Evolutionary conservation across 257 asterid species (phyloP), one percentile per base, ranked within the genome.

Genomic region (Ajuga chamaepitys): DNA sequence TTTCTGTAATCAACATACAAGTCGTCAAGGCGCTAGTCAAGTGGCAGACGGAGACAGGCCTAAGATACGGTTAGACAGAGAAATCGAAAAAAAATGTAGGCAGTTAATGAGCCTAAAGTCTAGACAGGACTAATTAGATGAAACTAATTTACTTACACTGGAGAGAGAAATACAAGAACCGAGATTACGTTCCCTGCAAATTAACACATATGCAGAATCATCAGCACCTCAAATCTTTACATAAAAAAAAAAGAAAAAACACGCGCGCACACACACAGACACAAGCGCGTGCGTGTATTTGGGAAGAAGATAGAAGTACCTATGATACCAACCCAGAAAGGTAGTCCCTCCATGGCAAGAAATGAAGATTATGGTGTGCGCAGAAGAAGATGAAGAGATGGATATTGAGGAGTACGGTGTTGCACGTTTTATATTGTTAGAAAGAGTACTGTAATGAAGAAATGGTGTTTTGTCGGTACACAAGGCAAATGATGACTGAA

Each of bases 131-230:
- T n/a, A n/a, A n/a, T n/a, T n/a, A n/a, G n/a, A n/a, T n/a, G n/a
- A n/a, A n/a, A n/a, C n/a, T n/a, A 13, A 7, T 8, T 2, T 5
- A 63, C 95, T 72, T 79, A 86, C 95, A 62, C 78, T 7, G 95
- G 95, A 64, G 95, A 74, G 16, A 87, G 91, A 64, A 87, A 85
- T 84, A 87, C 55, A 1, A 87, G 80, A 41, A 82, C 82, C 8
- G 91, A 82, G 68, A 84, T 82, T 40, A 84, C 26, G 65, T 87
- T 84, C 59, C 91, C 95, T 86, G 87, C 9, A 61, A 61, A 20
- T n/a, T n/a, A 5, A 37, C 9, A 2, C 41, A 24, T 11, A 14
- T 42, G 3, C 22, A 24, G 1, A 44, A 25, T 62, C 7, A 40
- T 9, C 22, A 26, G 20, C 6, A 26, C 4, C 41, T 0, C 6